Conservation (phyloP, 2,329 filamentous ascomycete species). For the Amesomyces nigricolor region DNA sequence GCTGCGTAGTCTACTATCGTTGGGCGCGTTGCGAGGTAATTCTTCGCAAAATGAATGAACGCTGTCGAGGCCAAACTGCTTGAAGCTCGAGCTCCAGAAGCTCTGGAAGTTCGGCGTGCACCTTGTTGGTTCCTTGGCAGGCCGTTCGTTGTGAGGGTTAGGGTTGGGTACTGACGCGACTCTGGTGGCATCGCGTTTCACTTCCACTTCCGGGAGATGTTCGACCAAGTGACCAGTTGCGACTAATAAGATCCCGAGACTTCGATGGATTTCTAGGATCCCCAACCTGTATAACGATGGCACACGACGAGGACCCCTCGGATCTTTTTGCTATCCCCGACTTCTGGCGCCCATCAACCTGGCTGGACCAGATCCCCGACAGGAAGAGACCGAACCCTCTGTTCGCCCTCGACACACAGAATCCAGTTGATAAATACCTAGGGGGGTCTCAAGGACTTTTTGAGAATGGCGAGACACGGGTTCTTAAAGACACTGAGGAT, state of each 20-base stretch:
- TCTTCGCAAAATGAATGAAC: neutral
- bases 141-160: conserved; percentile 1
- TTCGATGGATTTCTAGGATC: neutral
- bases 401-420: conserved; percentile 39
- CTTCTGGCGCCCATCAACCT: conserved; percentile 52
- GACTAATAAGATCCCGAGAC: too few relatives aligned
- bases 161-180: neutral
- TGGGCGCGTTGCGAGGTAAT: neutral
- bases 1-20: too few relatives aligned
- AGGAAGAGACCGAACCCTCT: conserved; percentile 32
- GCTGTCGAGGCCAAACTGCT: neutral
- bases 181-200: too few relatives aligned
- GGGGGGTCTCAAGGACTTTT: neutral
- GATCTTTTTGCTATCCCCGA: conserved; percentile 60
- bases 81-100: neutral
- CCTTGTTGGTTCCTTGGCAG: conserved; percentile 7
- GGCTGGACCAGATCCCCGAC: conserved; percentile 34
- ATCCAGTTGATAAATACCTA: conserved; percentile 22
- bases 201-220: too few relatives aligned
- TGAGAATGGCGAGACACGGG: neutral
- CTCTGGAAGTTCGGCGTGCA: neutral
- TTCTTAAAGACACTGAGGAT: neutral
- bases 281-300: conserved; percentile 27
- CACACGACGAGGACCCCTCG: conserved; percentile 40
- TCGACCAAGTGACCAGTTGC: too few relatives aligned